Evolutionary conservation across 352 stramenopile species (phyloP).

Genomic region (Blastocystis sp.): DNA sequence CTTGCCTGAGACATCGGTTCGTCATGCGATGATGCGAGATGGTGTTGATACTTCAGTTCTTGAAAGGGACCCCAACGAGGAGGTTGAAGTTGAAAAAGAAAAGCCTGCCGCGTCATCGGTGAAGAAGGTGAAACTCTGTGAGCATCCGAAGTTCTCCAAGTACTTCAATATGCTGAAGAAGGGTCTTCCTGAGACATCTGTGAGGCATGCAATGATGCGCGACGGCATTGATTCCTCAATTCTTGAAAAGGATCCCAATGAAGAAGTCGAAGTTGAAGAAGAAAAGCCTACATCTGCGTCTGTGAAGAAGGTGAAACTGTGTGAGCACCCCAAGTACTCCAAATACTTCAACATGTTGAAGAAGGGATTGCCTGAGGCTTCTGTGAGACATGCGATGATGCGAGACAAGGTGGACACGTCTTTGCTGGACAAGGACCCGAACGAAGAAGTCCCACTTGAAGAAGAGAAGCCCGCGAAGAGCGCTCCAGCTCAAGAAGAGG

Average conservation of each 20-base stretch:
- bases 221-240: conserved; percentile 64
- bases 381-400: conserved; percentile 9
- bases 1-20: conserved; percentile 42
- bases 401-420: conserved; percentile 19
- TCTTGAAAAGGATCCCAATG: conserved; percentile 63
- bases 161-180: conserved; percentile 72
- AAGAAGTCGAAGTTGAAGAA: conserved; percentile 49
- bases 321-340: conserved; percentile 55
- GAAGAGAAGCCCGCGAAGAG: not conserved
- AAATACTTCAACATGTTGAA: conserved; percentile 72
- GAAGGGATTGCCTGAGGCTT: conserved; percentile 14
- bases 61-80: conserved; percentile 40
- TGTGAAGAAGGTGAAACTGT: conserved; percentile 22
- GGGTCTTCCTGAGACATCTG: conserved; percentile 33
- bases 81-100: conserved; percentile 14
- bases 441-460: conserved; percentile 41
- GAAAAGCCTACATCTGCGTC: not conserved
- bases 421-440: conserved; percentile 25
- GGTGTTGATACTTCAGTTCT: conserved; percentile 23
- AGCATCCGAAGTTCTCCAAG: conserved; percentile 60
- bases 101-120: not conserved
- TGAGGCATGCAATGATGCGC: conserved; percentile 33
- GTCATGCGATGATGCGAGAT: conserved; percentile 53
- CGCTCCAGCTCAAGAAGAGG: not conserved
- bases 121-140: conserved; percentile 52